phyloP scores from a whole-genome alignment of 148 eudicot species.

The Linanthus parryae region DNA sequence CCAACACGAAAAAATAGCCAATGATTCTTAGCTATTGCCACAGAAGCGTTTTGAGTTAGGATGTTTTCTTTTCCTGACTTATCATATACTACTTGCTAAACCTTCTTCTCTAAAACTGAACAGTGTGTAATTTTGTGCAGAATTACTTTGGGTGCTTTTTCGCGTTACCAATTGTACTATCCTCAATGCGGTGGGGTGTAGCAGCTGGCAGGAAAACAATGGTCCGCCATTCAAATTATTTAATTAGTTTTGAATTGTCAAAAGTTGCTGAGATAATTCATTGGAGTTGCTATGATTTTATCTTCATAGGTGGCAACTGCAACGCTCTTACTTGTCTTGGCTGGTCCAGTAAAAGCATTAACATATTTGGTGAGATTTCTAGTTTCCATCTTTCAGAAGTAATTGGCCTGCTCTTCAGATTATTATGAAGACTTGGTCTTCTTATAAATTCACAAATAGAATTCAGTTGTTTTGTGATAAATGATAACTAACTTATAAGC shows the following conservation, averaged over 20 bases:
- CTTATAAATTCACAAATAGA: too few species aligned
- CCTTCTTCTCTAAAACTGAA: too few species aligned
- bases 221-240: conserved; percentile 32
- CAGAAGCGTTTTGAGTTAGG: too few species aligned
- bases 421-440: too few species aligned
- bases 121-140: conserved; percentile 32
- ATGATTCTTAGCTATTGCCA: too few species aligned
- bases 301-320: conserved; percentile 69
- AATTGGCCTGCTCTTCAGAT: too few species aligned
- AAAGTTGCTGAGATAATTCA: background rate
- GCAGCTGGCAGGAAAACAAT: conserved; percentile 94
- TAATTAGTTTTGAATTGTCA: background rate
- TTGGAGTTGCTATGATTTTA: conserved; percentile 4
- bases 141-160: conserved; percentile 94
- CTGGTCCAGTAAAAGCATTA: conserved; percentile 89
- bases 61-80: too few species aligned
- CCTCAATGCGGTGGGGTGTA: conserved; percentile 91
- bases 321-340: conserved; percentile 65
- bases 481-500: too few species aligned
- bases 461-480: too few species aligned
- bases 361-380: conserved; percentile 64
- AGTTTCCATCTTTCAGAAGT: background rate
- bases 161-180: conserved; percentile 81
- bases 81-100: too few species aligned
- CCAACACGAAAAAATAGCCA: too few species aligned